phyloP scores from a whole-genome alignment of 2,329 filamentous ascomycete genomes.

The Colletotrichum viniferum region DNA sequence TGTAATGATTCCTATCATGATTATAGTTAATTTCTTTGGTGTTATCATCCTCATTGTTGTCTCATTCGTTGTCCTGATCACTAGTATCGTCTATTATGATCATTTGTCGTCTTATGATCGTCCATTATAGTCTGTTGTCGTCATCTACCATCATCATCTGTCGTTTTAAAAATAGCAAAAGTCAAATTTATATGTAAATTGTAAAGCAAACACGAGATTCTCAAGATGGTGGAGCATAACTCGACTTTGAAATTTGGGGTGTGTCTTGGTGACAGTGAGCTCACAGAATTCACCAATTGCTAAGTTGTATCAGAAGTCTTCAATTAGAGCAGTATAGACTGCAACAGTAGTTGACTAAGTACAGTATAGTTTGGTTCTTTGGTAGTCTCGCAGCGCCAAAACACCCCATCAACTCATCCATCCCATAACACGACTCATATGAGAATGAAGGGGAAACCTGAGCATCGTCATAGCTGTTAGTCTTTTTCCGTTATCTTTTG shows the following conservation, averaged over 20 bases:
- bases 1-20: no score
- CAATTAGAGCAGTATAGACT: background rate
- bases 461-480: background rate
- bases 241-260: background rate
- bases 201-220: background rate
- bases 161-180: background rate
- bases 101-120: no score
- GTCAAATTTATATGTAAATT: background rate
- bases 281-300: background rate
- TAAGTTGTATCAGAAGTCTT: background rate
- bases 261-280: background rate
- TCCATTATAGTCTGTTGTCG: no score
- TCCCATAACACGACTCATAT: background rate
- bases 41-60: no score
- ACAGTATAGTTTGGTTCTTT: background rate
- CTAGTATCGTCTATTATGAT: no score
- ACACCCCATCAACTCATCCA: background rate
- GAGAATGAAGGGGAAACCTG: background rate
- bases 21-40: no score
- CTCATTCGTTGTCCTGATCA: no score
- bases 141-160: no score
- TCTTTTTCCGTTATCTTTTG: background rate
- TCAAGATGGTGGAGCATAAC: background rate
- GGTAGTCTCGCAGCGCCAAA: background rate
- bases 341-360: background rate